phyloP scores from a whole-genome alignment of 2,329 filamentous ascomycete species.

The Fusarium oligoseptatum region DNA sequence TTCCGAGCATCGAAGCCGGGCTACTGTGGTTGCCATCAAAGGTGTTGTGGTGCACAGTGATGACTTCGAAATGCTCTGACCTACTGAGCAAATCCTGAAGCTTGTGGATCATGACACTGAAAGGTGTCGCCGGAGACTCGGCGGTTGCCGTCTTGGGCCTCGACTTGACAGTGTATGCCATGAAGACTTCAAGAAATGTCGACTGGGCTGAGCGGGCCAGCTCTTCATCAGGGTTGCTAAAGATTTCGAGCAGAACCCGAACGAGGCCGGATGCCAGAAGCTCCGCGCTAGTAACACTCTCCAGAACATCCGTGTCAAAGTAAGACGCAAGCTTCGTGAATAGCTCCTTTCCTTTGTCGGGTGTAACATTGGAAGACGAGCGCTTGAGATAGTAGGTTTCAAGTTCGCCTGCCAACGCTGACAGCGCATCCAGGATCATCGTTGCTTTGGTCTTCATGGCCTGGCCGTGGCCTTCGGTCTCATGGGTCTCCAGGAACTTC shows the following conservation, averaged over 20 bases:
- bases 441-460: conserved; percentile 83
- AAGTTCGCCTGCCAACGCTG: conserved; percentile 78
- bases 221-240: conserved; percentile 77
- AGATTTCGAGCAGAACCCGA: conserved; percentile 83
- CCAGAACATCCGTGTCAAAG: conserved; percentile 88
- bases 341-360: conserved; percentile 70
- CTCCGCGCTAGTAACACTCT: conserved; percentile 96
- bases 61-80: conserved; percentile 97
- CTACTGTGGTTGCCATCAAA: conserved; percentile 92
- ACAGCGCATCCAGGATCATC: conserved; percentile 80
- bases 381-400: conserved; percentile 76
- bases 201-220: conserved; percentile 78
- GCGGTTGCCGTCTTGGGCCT: conserved; percentile 73
- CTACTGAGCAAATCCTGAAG: conserved; percentile 95
- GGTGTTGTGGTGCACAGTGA: conserved; percentile 93
- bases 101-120: conserved; percentile 92
- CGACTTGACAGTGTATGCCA: conserved; percentile 79
- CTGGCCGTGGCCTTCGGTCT: conserved; percentile 79
- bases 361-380: conserved; percentile 59
- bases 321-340: conserved; percentile 84
- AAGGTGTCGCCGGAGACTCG: conserved; percentile 82
- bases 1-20: conserved; percentile 94
- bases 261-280: conserved; percentile 92
- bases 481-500: conserved; percentile 86
- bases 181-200: conserved; percentile 92